These are phyloP conservation scores for Talaromyces marneffei DNA, from an alignment of 2,329 filamentous ascomycete genomes.

Conservation along the genomic window DNA sequence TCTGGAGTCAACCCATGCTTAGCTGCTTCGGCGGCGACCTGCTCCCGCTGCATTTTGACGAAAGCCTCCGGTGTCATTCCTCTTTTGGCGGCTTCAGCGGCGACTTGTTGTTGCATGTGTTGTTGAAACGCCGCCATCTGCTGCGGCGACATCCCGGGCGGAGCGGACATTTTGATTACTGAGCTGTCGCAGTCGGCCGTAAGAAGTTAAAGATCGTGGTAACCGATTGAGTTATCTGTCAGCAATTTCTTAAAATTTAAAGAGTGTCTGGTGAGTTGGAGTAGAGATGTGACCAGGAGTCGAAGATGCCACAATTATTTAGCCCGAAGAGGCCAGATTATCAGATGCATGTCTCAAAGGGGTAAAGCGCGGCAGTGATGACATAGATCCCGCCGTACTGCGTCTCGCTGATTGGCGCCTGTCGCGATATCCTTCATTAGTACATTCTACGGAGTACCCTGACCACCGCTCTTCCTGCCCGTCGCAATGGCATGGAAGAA, in stretches of 20 bases:
- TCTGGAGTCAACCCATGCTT: constrained; percentile 50
- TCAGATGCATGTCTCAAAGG: constrained; percentile 4
- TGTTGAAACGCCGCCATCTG: constrained; percentile 59
- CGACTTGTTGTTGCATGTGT: constrained; percentile 72
- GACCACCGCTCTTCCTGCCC: not conserved
- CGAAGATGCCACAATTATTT: constrained; percentile 3
- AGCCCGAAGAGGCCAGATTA: constrained; percentile 14
- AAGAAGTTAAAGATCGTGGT: not conserved
- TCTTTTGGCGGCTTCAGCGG: constrained; percentile 72
- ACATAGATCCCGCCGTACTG: not conserved
- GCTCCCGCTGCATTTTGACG: constrained; percentile 54
- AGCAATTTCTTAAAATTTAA: too few species aligned
- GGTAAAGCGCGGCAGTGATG: constrained; percentile 9
- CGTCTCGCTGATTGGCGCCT: too few species aligned
- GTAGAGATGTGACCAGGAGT: not conserved
- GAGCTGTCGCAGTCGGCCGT: not conserved
- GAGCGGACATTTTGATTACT: constrained; percentile 30
- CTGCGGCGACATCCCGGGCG: constrained; percentile 61
- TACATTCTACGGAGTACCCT: too few species aligned
- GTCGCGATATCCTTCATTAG: not conserved
- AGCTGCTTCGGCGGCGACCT: constrained; percentile 43
- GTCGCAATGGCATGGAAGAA: not conserved
- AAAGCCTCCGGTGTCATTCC: constrained; percentile 84
- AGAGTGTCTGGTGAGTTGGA: not conserved
- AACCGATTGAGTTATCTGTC: not conserved